Evolutionary conservation across 495 filamentous ascomycete species (phyloP).

Genomic region (Penicillium pulvis): DNA sequence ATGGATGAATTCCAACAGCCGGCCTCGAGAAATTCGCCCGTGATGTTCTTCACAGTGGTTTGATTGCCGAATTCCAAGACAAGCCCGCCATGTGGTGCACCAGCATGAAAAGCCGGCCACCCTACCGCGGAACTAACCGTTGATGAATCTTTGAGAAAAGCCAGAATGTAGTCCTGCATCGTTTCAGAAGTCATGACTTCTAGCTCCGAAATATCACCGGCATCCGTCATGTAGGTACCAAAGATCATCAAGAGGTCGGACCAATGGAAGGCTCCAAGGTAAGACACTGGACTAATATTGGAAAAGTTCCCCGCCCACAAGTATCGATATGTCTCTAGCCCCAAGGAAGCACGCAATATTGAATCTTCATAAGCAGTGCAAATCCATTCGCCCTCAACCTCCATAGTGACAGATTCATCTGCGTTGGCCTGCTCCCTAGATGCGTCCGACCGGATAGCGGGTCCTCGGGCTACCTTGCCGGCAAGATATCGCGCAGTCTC

Average conservation of each 20-base stretch:
- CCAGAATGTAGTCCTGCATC: slow-evolving; percentile 43
- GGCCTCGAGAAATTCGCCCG: background rate
- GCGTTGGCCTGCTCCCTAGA: slow-evolving; percentile 43
- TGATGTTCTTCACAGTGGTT: background rate
- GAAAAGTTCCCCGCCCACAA: slow-evolving; percentile 45
- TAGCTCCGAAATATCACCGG: slow-evolving; percentile 30
- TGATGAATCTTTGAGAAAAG: slow-evolving; percentile 22
- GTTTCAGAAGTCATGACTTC: slow-evolving; percentile 34
- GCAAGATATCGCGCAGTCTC: slow-evolving; percentile 34
- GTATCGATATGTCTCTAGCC: slow-evolving; percentile 24
- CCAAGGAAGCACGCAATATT: slow-evolving; percentile 23
- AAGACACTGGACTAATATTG: slow-evolving; percentile 44
- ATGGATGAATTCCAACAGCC: slow-evolving; percentile 1
- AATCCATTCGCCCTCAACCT: slow-evolving; percentile 17
- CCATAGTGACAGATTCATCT: slow-evolving; percentile 29
- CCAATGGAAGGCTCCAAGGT: slow-evolving; percentile 47
- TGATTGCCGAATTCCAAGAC: slow-evolving; percentile 1
- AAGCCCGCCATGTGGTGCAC: background rate
- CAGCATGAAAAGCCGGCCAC: background rate
- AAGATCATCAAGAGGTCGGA: slow-evolving; percentile 49
- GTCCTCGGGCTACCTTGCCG: slow-evolving; percentile 24
- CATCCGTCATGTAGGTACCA: slow-evolving; percentile 38
- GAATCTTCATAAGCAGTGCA: slow-evolving; percentile 26
- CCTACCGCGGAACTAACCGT: background rate
- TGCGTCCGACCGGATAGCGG: slow-evolving; percentile 44